Base-by-base conservation (phyloP, 805 yeast genomes). In the Maudiozyma barnettii region DNA sequence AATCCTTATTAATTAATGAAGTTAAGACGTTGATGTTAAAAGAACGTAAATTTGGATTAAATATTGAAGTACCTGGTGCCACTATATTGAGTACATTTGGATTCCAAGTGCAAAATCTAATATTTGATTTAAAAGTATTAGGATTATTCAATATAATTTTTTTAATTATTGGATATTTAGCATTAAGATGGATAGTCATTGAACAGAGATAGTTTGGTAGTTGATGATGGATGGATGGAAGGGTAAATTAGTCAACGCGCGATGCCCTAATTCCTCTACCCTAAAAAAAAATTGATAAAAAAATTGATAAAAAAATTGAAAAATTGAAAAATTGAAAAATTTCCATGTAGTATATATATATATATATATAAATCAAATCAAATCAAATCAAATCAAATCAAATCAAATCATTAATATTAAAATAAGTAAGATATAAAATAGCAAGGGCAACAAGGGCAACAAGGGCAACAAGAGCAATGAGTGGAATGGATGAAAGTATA, bases 21-120 rank as follows among this genome's bases (percentile, higher is more conserved):
- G 98, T 91, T 9, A 84, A 82, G 58, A 85, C 87, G 33, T 73
- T 93, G 61, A 81, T 87, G 13, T 72, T 93, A 56, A 79, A 78
- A 52, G 99, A 93, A 62, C 82, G 79, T 61, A 93, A 93, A 66
- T 91, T 83, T 59, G 99, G 99, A 0, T 74, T 93, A 39, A 84
- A 90, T 41, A 91, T 93, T 56, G 96, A 89, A 65, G 95, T 93
- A 14, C 99, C 99, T 0, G 99, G 99, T 10, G 98, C 99, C 2
- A 95, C 95, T 1, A 93, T 93, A 47, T 73, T 93, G 55, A 85
- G 95, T 55, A 88, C 98, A 0, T 93, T 93, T 70, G 99, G 99
- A 0, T 93, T 93, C 64, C 77, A 86, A 54, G 91, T 87, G 13
- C 78, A 81, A 21, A 93, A 90, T 2, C 76, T 85, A 46, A 66